Percentiles rank a stretch among this genome's conserved stretches.
phyloP scores from a whole-genome alignment of 495 filamentous ascomycete species.

The Thermothielavioides terrestris region DNA sequence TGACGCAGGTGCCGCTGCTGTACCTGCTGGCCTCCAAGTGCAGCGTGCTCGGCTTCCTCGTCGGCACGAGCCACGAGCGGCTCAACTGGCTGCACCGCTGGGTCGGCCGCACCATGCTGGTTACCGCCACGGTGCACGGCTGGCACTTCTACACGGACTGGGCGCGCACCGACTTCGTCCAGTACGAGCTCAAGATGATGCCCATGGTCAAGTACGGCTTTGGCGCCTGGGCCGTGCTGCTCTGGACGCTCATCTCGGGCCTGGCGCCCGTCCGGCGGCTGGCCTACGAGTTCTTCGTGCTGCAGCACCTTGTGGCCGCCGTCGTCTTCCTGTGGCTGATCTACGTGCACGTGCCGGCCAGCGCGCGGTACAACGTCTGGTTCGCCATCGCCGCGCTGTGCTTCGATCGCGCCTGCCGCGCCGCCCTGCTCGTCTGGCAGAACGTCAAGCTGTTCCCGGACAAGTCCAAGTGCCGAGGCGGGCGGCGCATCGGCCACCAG shows the following conservation, averaged over 20 bases:
- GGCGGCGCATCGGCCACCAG: constrained; percentile 41
- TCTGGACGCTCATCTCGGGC: constrained; percentile 62
- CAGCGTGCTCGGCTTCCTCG: constrained; percentile 60
- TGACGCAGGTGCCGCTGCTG: constrained; percentile 74
- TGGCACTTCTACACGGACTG: constrained; percentile 64
- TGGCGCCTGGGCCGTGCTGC: constrained; percentile 62
- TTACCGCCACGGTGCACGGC: constrained; percentile 68
- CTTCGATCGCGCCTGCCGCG: constrained; percentile 57
- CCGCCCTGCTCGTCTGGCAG: constrained; percentile 45
- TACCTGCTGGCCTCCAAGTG: constrained; percentile 73
- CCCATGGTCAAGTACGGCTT: constrained; percentile 59
- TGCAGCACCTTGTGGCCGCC: constrained; percentile 67
- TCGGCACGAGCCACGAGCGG: constrained; percentile 62
- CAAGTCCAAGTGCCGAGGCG: constrained; percentile 32
- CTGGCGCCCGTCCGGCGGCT: constrained; percentile 58
- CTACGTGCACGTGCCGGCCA: constrained; percentile 53
- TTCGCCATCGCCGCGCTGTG: constrained; percentile 60
- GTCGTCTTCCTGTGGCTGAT: constrained; percentile 59
- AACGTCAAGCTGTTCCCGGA: constrained; percentile 48
- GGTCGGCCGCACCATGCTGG: constrained; percentile 63
- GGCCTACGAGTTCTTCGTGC: constrained; percentile 72
- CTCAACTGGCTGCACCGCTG: constrained; percentile 83
- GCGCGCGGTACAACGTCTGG: constrained; percentile 56
- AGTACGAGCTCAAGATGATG: constrained; percentile 52
- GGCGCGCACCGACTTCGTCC: constrained; percentile 55